phyloP scores from a whole-genome alignment of 768 basidiomycete genomes.

The Boletus vermiculosoides region DNA sequence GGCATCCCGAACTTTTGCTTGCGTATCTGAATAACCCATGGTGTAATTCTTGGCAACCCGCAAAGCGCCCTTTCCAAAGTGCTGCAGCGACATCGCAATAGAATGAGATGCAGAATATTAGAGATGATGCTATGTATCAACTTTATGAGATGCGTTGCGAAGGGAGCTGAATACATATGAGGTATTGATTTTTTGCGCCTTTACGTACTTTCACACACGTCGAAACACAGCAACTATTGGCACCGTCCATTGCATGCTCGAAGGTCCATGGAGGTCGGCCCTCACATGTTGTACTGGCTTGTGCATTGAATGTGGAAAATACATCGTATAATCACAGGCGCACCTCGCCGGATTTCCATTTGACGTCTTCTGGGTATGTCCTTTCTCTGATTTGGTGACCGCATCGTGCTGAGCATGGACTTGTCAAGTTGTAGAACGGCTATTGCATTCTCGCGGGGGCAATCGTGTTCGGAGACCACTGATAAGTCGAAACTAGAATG shows the following conservation, averaged over 20 bases:
- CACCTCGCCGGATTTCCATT: conserved; percentile 25
- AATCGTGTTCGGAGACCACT: conserved; percentile 33
- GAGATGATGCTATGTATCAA: neutral
- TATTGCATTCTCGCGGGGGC: conserved; percentile 10
- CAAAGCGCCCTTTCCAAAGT: conserved; percentile 81
- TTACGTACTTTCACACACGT: too few relatives aligned
- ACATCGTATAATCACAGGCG: conserved; percentile 5
- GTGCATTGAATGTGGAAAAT: neutral
- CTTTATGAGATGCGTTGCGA: conserved; percentile 23
- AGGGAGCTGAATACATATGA: conserved; percentile 14
- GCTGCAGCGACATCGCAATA: conserved; percentile 54
- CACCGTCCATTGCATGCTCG: too few relatives aligned
- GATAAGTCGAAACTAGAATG: conserved; percentile 14
- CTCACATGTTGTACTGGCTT: too few relatives aligned
- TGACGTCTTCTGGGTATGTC: conserved; percentile 28
- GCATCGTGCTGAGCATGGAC: neutral
- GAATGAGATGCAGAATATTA: conserved; percentile 10
- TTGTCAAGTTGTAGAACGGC: conserved; percentile 36
- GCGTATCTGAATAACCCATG: conserved; percentile 91
- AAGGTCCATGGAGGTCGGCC: too few relatives aligned
- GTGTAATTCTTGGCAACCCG: conserved; percentile 95
- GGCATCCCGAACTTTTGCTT: conserved; percentile 94
- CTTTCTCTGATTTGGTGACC: too few relatives aligned
- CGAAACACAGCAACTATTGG: too few relatives aligned
- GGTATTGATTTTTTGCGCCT: too few relatives aligned